phyloP scores from a whole-genome alignment of 257 asterid genomes.

The Asclepias syriaca region DNA sequence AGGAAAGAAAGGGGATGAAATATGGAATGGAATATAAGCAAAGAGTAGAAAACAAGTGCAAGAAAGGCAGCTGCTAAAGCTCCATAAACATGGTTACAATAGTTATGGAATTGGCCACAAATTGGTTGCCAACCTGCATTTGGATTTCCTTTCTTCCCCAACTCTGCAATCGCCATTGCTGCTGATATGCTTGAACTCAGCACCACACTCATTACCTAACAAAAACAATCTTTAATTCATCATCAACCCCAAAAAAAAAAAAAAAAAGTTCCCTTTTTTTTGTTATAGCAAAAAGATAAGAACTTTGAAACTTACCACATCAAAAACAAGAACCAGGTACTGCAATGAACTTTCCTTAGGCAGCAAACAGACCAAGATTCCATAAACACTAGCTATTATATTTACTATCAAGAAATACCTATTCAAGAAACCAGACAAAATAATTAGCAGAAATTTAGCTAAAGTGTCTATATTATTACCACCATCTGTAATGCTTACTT shows the following conservation, averaged over 20 bases:
- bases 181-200: constrained; percentile 1
- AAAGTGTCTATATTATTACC: no score
- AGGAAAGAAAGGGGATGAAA: not conserved
- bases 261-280: no score
- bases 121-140: constrained; percentile 14
- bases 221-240: not conserved
- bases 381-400: not conserved
- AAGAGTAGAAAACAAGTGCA: not conserved
- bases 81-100: not conserved
- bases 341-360: not conserved
- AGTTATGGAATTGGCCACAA: constrained; percentile 9
- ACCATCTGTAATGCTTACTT: not conserved
- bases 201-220: not conserved
- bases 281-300: no score
- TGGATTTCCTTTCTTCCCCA: constrained; percentile 12
- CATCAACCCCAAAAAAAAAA: no score
- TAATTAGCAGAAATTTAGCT: not conserved
- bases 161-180: constrained; percentile 6
- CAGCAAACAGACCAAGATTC: not conserved
- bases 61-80: constrained; percentile 7
- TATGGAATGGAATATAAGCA: not conserved
- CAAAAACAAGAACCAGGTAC: not conserved
- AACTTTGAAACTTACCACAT: not conserved
- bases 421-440: not conserved
- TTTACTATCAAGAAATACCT: constrained; percentile 2